Evolutionary conservation across 148 eudicot genomes (phyloP), one percentile per base, ranked within the genome.

Genomic region (Fallopia convolvulus): DNA sequence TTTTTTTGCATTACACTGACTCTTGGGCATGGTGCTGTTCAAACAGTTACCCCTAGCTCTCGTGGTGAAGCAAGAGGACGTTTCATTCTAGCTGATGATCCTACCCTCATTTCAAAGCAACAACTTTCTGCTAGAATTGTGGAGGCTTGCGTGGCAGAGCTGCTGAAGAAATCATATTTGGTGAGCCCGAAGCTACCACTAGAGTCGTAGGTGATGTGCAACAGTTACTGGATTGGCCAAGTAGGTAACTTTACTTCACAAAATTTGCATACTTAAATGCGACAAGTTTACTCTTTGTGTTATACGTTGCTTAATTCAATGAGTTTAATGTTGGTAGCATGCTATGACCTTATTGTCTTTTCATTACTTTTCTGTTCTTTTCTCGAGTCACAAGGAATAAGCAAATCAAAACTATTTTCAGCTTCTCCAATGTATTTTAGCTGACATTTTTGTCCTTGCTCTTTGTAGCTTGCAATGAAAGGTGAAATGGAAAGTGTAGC

Each of bases 111-210:
- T 78, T 95, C 99, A 2, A 95, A 87, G 86, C 99, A 91, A 81
- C 97, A 93, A 79, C 90, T 95, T 10, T 95, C 89, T 84, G 99
- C 99, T 70, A 88, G 99, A 88, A 93, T 95, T 68, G 97, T 76
- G 99, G 99, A 50, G 99, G 99, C 74, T 89, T 95, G 17, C 97
- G 97, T 71, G 99, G 99, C 76, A 86, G 99, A 89, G 99, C 99
- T 60, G 99, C 99, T 1, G 99, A 95, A 81, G 99, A 92, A 87
- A 79, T 95, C 40, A 92, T 92, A 11, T 95, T 95, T 79, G 99
- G 99, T 44, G 99, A 91, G 82, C 84, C 99, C 42, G 99, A 92
- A 90, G 94, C 92, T 63, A 92, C 99, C 70, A 95, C 99, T 30
- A 97, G 99, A 79, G 99, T 97, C 47, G 97, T 86, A 74, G 91